Evolutionary conservation across 2,329 filamentous ascomycete species (phyloP), one percentile per base, ranked within the genome.

Genomic region (Penicillium capsulatum): DNA sequence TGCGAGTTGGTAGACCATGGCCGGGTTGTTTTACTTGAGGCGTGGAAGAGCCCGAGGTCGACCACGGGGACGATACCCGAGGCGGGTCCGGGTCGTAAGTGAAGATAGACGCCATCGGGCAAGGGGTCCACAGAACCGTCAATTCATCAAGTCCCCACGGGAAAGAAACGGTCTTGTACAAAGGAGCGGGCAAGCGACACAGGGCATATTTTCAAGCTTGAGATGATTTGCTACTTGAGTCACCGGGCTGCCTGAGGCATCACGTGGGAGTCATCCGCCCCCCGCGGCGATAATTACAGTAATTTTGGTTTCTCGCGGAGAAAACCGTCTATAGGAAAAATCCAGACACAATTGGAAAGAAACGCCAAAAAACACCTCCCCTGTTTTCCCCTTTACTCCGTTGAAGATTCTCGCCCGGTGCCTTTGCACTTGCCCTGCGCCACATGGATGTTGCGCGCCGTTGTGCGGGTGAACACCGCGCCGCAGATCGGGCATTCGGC

Each of bases 361-460:
- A 31, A 17, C 29, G 19, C 22, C 29, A 24, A 24, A 24, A 17
- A 24, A 32, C 20, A 26, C 26, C 10, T 10, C 4, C 6, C 29
- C 9, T 6, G 19, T 10, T 15, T 13, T n/a, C n/a, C n/a, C n/a
- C 17, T 35, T 44, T 54, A 62, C 31, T 58, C 58, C 20, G 47
- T 40, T 7, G 55, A 55, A 7, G 53, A 47, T 27, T 64, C 60
- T 24, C 57, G 46, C 10, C 52, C 58, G 9, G 52, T 40, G 7
- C 61, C 81, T 73, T 95, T 96, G 73, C 90, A 97, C 68, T 96
- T 96, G 60, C 94, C 89, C 66, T 95, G 87, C 16, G 73, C 72
- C 60, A 82, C 74, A 61, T 97, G 91, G 9, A 90, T 90, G 60
- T 96, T 96, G 45, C 89, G 78, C 31, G 91, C 91, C 15, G 77